These are phyloP conservation scores for Acanthamoeba royreba DNA, from an alignment of 208 protist genomes.

Conservation along the genomic window DNA sequence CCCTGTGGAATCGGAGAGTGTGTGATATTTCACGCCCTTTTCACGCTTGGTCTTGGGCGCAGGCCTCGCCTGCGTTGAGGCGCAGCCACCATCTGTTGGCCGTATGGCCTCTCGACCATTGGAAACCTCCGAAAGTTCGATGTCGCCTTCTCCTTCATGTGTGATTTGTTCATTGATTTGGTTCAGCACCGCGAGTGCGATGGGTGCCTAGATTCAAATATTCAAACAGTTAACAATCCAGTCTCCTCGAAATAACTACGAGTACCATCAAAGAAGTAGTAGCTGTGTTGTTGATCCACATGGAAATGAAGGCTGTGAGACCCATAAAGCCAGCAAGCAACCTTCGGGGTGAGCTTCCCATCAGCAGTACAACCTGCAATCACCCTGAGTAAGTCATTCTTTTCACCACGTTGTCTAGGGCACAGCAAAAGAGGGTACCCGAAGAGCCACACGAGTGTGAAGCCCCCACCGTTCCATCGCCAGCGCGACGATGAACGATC, in stretches of 20 bases:
- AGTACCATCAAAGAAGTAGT: neutral
- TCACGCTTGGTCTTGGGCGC: neutral
- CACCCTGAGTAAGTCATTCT: too few relatives aligned
- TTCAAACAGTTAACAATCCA: too few relatives aligned
- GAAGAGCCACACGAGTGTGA: neutral
- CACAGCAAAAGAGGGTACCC: too few relatives aligned
- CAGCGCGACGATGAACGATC: neutral
- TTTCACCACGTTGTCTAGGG: too few relatives aligned
- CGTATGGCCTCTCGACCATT: neutral
- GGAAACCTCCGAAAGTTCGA: neutral
- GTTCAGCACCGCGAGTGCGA: neutral
- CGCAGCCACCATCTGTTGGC: neutral
- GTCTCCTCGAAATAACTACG: too few relatives aligned
- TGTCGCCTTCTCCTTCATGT: neutral
- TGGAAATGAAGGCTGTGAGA: neutral
- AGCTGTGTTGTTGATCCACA: neutral
- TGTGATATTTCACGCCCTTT: neutral
- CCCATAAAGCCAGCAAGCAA: neutral
- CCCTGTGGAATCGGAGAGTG: neutral
- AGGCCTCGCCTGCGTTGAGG: neutral
- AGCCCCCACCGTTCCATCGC: neutral
- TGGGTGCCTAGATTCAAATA: neutral
- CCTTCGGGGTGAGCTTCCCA: neutral
- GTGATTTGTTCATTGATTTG: neutral
- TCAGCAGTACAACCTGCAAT: neutral